Percentiles rank a stretch among this genome's conserved stretches.
phyloP scores from a whole-genome alignment of 139 green algal genomes.

The Gonium pectorale region DNA sequence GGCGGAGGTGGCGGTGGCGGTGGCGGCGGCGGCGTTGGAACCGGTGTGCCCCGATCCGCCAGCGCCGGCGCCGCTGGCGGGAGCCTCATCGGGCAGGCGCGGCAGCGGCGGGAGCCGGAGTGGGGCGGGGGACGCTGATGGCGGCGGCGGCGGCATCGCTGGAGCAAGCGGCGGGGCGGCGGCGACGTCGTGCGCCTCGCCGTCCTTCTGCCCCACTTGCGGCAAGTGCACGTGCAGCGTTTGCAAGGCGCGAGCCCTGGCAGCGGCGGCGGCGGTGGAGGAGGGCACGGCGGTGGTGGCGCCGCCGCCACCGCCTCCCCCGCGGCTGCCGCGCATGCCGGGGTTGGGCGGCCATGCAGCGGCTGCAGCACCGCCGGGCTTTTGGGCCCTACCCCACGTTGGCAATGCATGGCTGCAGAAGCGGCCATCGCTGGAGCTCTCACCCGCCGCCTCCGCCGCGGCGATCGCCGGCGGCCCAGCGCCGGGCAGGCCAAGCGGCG shows the following conservation, averaged over 20 bases:
- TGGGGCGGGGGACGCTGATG: too few species aligned
- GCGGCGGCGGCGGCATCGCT: too few species aligned
- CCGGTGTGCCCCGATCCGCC: too few species aligned
- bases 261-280: neutral
- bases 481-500: neutral
- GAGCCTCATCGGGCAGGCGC: too few species aligned
- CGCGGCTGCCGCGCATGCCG: neutral
- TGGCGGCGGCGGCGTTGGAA: too few species aligned
- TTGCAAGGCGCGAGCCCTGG: neutral
- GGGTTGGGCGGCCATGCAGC: neutral
- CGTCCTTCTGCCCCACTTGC: neutral
- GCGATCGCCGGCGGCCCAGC: neutral
- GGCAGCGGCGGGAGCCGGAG: too few species aligned
- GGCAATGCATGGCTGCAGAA: neutral
- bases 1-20: too few species aligned
- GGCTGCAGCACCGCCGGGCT: neutral
- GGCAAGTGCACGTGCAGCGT: conserved; percentile 14
- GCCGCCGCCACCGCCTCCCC: neutral
- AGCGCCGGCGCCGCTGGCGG: too few species aligned
- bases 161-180: too few species aligned
- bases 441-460: neutral
- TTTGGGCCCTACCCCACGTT: too few species aligned
- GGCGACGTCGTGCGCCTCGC: neutral
- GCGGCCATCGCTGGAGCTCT: neutral
- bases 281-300: neutral